phyloP scores from a whole-genome alignment of 2,329 filamentous ascomycete genomes.

The Allantophomopsis lycopodina region DNA sequence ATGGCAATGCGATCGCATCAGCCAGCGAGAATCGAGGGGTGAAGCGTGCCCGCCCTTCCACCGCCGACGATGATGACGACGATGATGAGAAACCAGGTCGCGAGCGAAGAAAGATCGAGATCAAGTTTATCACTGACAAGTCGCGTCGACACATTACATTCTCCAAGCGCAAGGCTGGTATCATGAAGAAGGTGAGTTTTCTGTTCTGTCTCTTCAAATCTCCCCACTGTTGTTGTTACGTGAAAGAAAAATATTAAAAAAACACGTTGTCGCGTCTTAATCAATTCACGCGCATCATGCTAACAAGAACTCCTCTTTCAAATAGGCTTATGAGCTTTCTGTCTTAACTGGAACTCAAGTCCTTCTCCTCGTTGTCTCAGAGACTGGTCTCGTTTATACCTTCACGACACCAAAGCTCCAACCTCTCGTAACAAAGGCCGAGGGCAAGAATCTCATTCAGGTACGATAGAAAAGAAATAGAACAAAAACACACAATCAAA shows the following conservation, averaged over 20 bases:
- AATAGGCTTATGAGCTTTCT: slow-evolving; percentile 87
- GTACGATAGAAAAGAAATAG: no score
- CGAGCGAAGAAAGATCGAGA: slow-evolving; percentile 98
- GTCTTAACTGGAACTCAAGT: slow-evolving; percentile 98
- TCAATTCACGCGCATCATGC: slow-evolving; percentile 9
- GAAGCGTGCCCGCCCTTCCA: slow-evolving; percentile 76
- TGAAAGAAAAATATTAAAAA: slow-evolving; percentile 1
- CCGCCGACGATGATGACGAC: slow-evolving; percentile 88
- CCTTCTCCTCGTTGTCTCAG: slow-evolving; percentile 86
- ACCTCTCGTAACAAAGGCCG: slow-evolving; percentile 92
- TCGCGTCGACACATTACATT: slow-evolving; percentile 99
- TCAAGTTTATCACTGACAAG: slow-evolving; percentile 99
- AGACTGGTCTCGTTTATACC: slow-evolving; percentile 94
- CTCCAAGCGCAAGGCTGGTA: slow-evolving; percentile 98
- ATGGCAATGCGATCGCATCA: slow-evolving; percentile 41
- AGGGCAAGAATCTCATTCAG: slow-evolving; percentile 99
- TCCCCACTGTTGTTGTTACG: slow-evolving; percentile 7
- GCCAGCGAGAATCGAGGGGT: slow-evolving; percentile 63
- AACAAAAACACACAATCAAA: no score
- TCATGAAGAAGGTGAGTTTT: slow-evolving; percentile 94
- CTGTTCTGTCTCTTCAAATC: not conserved
- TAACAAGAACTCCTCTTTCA: slow-evolving; percentile 8
- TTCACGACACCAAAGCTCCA: slow-evolving; percentile 98
- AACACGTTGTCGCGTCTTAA: slow-evolving; percentile 7
- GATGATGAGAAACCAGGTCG: slow-evolving; percentile 96